Base-by-base conservation (phyloP, 2,329 filamentous ascomycete species). In the Corynespora cassiicola region DNA sequence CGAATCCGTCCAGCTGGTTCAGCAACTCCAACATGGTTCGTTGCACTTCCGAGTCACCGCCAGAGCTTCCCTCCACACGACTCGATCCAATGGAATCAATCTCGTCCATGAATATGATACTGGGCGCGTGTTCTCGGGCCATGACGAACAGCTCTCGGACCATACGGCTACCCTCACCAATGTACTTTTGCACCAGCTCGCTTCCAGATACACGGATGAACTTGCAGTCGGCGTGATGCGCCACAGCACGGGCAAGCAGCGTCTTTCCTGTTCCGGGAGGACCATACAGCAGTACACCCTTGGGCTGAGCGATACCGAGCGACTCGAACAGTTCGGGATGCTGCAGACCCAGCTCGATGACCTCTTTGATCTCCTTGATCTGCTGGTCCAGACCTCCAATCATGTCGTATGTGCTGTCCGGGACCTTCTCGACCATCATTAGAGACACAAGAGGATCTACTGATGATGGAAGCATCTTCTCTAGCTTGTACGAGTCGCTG, bases 381-480 rank as follows among this genome's bases (percentile, higher is more conserved):
- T 99, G 94, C 71, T 99, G 92, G 69, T 99, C 94, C 47, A 99
- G 77, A 55, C 94, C 94, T 74, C 94, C 94, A 70, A 99, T 99
- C 94, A 99, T 99, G 75, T 99, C 94, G 78, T 99, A 99, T 68
- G 94, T 99, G 76, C 90, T 96, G 78, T 99, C 94, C 11, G 94
- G 94, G 11, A 99, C 94, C 80, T 99, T 99, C 70, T 99, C 94
- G 35, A 99, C 94, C 94, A 99, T 99, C 94, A 99, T 99, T 69
- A 99, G 88, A 22, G 94, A 99, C 40, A 99, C 94, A 42, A 99
- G 87, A 23, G 94, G 94, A 66, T 99, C 94, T 66, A 99, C 94
- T 14, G 94, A 99, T 38, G 94, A 97, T 14, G 94, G 94, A 7
- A 99, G 84, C 76, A 97, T 95, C 78, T 96, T 96, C 69, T 97